Evolutionary conservation across 805 yeast species (phyloP).

Genomic region (Debaryomyces prosopidis): DNA sequence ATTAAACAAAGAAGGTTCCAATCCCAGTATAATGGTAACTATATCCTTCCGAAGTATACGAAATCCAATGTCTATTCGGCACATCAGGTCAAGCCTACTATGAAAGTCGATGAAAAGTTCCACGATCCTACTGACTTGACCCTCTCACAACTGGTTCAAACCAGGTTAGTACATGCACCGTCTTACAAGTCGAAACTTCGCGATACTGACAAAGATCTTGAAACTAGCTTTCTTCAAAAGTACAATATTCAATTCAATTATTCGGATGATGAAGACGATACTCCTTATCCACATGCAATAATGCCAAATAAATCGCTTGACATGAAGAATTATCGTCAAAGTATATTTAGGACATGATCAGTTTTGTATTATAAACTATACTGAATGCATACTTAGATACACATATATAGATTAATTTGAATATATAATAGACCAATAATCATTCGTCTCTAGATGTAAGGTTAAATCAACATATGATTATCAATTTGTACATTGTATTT

Average conservation of each 20-base stretch:
- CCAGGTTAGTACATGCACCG: background rate
- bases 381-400: too few species aligned
- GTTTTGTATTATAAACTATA: background rate
- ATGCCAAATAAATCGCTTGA: background rate
- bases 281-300: background rate
- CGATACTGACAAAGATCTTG: slow-evolving; percentile 2
- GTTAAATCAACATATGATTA: too few species aligned
- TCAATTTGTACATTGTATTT: too few species aligned
- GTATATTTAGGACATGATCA: background rate
- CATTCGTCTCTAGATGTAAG: too few species aligned
- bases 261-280: background rate
- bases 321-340: background rate
- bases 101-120: background rate
- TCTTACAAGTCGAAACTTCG: background rate
- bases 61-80: slow-evolving; percentile 4
- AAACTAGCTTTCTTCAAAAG: slow-evolving; percentile 8
- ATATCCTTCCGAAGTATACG: slow-evolving; percentile 21
- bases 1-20: slow-evolving; percentile 24
- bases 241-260: slow-evolving; percentile 10
- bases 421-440: too few species aligned
- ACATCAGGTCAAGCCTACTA: background rate
- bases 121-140: background rate
- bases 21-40: slow-evolving; percentile 8
- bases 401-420: too few species aligned
- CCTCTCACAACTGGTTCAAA: background rate